Percentiles rank a stretch among this genome's conserved stretches.
phyloP scores from a whole-genome alignment of 163 green algal genomes.

The Scenedesmus sp. region DNA sequence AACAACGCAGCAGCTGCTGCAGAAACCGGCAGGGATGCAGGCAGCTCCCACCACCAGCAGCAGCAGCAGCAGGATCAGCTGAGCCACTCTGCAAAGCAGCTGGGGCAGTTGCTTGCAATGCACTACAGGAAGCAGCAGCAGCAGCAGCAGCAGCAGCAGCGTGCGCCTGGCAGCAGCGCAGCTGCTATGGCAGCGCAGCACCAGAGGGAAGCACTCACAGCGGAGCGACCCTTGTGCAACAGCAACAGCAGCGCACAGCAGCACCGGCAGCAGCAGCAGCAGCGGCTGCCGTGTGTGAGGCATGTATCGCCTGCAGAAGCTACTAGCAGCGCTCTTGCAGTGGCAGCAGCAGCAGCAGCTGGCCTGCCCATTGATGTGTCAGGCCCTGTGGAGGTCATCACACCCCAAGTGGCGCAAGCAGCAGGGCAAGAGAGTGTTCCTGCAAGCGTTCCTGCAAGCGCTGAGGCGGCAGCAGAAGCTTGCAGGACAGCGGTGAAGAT shows the following conservation, averaged over 20 bases:
- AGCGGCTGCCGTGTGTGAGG: background rate
- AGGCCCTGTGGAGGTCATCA: background rate
- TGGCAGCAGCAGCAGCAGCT: slow-evolving; percentile 14
- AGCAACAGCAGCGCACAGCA: background rate
- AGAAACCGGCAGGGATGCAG: background rate
- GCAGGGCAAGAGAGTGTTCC: slow-evolving; percentile 2
- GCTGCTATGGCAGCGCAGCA: background rate
- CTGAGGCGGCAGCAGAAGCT: background rate
- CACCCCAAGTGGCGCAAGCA: background rate
- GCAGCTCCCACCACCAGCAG: background rate
- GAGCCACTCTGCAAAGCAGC: background rate
- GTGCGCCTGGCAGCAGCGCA: background rate
- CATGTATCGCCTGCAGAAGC: background rate
- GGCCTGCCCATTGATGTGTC: background rate
- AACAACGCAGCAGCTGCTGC: background rate
- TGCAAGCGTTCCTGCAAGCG: background rate
- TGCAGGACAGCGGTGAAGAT: background rate
- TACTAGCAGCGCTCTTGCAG: background rate
- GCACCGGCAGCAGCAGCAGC: background rate
- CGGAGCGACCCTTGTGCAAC: background rate
- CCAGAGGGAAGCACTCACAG: background rate
- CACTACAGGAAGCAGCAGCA: slow-evolving; percentile 8
- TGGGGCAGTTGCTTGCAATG: background rate
- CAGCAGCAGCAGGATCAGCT: slow-evolving; percentile 28
- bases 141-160: background rate